phyloP scores from a whole-genome alignment of 441 rosid genomes.

The Corymbia calophylla region DNA sequence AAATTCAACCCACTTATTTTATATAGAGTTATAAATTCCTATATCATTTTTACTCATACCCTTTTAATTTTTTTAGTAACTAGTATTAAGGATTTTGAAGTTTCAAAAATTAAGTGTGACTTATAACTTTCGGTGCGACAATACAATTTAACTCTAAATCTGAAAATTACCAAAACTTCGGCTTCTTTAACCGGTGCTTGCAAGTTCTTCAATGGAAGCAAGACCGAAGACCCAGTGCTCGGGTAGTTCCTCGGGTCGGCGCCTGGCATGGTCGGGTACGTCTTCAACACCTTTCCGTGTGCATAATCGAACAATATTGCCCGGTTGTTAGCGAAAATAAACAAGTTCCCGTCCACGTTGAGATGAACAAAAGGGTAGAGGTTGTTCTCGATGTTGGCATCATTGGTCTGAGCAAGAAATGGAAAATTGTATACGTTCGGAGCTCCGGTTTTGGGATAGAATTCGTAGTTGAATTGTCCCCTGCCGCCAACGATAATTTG shows the following conservation, averaged over 20 bases:
- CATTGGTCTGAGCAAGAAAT: conserved; percentile 21
- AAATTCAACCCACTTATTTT: background rate
- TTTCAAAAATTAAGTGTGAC: background rate
- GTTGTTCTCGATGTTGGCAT: background rate
- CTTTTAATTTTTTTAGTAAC: background rate
- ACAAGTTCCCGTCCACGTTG: conserved; percentile 40
- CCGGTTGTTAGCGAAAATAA: conserved; percentile 44
- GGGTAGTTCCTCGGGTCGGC: conserved; percentile 42
- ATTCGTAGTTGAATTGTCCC: conserved; percentile 20
- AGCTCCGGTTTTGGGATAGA: conserved; percentile 16
- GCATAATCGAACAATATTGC: conserved; percentile 39
- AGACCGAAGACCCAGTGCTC: conserved; percentile 50
- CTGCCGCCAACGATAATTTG: conserved; percentile 31
- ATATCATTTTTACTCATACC: background rate
- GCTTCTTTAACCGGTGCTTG: conserved; percentile 9
- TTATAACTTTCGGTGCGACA: background rate
- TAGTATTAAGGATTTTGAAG: background rate
- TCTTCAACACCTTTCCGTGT: conserved; percentile 22
- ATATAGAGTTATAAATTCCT: background rate
- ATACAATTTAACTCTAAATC: background rate
- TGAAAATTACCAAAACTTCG: conserved; percentile 7
- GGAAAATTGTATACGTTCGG: conserved; percentile 5
- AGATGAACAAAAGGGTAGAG: conserved; percentile 39
- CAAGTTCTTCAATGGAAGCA: conserved; percentile 27
- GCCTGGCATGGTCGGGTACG: conserved; percentile 36